Percentiles rank a stretch among this genome's conserved stretches.
Evolutionary conservation across 108 stramenopile species (phyloP).

Genomic region (Conticribra weissflogii): DNA sequence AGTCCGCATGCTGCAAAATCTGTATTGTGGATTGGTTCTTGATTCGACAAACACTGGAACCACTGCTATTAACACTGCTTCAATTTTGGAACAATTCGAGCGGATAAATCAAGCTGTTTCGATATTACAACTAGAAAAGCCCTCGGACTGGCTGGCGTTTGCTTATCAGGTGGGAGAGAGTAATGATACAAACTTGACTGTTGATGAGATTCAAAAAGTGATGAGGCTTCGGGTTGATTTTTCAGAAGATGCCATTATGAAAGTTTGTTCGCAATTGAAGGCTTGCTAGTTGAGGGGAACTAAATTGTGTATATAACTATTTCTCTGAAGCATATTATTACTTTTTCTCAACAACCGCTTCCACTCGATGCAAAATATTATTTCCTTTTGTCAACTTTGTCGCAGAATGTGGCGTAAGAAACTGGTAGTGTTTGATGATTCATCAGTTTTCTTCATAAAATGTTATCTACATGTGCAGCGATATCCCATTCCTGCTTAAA

Average conservation of each 20-base stretch:
- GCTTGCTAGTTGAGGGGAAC: constrained; percentile 6
- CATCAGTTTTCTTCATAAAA: too few species aligned
- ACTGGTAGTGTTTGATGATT: too few species aligned
- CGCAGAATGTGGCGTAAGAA: too few species aligned
- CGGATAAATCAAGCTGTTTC: constrained; percentile 71
- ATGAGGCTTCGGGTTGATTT: constrained; percentile 76
- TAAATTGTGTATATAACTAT: neutral
- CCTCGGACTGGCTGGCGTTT: constrained; percentile 74
- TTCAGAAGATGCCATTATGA: constrained; percentile 52
- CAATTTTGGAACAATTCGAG: constrained; percentile 66
- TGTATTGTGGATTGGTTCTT: constrained; percentile 42
- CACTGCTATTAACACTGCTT: constrained; percentile 31
- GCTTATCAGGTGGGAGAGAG: constrained; percentile 39
- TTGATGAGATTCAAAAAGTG: constrained; percentile 59
- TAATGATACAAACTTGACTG: constrained; percentile 48
- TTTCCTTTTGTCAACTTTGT: too few species aligned
- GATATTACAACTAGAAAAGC: constrained; percentile 78
- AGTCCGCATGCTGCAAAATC: constrained; percentile 72
- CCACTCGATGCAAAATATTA: too few species aligned
- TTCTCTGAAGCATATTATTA: too few species aligned
- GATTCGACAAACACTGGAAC: constrained; percentile 13
- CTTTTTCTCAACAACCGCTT: too few species aligned
- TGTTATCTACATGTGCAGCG: neutral
- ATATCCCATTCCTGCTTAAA: constrained; percentile 32
- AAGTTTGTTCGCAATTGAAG: constrained; percentile 39